Conservation (phyloP, 768 basidiomycete species). For the Aureoboletus auriporus region DNA sequence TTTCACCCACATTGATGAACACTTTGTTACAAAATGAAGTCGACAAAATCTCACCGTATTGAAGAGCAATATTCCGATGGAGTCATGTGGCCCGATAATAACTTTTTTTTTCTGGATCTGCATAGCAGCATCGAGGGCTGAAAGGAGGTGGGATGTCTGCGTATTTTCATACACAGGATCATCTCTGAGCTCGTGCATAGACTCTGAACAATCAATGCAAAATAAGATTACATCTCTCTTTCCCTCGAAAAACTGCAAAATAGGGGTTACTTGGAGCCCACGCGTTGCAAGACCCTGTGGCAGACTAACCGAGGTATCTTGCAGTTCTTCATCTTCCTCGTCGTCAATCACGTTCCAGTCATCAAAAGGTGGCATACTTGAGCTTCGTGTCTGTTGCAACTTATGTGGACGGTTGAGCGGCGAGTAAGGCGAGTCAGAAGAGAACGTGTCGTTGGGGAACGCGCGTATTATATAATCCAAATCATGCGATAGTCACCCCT, state of each 20-base stretch:
- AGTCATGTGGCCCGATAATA: constrained; percentile 81
- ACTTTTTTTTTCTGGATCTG: constrained; percentile 90
- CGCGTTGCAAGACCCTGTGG: constrained; percentile 6
- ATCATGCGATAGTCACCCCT: constrained; percentile 17
- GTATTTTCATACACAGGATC: constrained; percentile 61
- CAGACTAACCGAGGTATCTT: constrained; percentile 55
- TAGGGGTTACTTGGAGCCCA: constrained; percentile 9
- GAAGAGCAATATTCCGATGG: constrained; percentile 86
- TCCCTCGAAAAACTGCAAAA: constrained; percentile 57
- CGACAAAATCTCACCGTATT: constrained; percentile 66
- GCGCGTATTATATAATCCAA: constrained; percentile 25
- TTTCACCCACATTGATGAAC: not conserved
- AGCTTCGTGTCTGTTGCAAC: not conserved
- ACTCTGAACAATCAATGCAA: constrained; percentile 89
- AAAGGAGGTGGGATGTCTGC: constrained; percentile 72
- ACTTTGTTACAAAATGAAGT: not conserved
- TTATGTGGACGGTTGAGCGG: not conserved
- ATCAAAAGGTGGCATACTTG: constrained; percentile 62
- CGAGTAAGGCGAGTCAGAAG: constrained; percentile 3
- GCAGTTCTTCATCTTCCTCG: constrained; percentile 80
- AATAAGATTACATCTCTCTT: constrained; percentile 89
- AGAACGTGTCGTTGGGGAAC: not conserved
- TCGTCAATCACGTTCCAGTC: constrained; percentile 80
- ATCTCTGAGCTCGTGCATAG: constrained; percentile 76
- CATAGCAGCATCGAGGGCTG: constrained; percentile 78